A percentile compares a stretch with the other conserved stretches of the same genome.
These are phyloP conservation scores for Geosmithia flava DNA, from an alignment of 2,329 filamentous ascomycete genomes.

Conservation along the genomic window DNA sequence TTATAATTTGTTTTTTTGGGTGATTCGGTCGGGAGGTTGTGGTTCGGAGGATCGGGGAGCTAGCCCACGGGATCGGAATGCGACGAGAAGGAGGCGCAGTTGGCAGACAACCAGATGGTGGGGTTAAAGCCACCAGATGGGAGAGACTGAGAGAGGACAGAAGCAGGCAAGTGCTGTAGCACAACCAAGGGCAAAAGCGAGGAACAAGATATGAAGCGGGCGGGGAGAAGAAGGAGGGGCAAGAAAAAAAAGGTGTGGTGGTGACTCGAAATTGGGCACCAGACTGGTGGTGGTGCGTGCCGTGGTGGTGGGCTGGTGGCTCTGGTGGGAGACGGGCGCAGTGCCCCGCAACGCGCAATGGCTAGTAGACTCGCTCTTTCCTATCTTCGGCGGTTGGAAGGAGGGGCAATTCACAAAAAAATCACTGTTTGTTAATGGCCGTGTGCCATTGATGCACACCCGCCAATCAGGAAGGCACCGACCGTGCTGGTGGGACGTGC, in stretches of 20 bases:
- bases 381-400: slow-evolving; percentile 1
- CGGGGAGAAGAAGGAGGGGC: background rate
- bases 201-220: background rate
- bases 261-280: slow-evolving; percentile 3
- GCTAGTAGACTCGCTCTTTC: background rate
- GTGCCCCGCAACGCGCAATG: slow-evolving; percentile 1
- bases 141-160: background rate
- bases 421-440: background rate
- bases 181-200: background rate
- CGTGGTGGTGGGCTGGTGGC: too few species aligned
- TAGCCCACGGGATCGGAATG: background rate
- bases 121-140: background rate
- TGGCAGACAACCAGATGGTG: background rate
- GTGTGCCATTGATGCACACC: background rate
- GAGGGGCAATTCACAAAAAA: slow-evolving; percentile 3
- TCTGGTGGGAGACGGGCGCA: background rate
- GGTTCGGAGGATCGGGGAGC: background rate
- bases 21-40: background rate
- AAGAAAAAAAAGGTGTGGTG: background rate
- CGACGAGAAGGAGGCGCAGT: background rate
- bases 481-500: background rate
- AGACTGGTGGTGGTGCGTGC: background rate
- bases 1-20: background rate
- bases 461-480: slow-evolving; percentile 1
- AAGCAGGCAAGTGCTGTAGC: background rate